Percentiles rank a stretch among this genome's conserved stretches.
Evolutionary conservation across 1,284 basidiomycete species (phyloP).

Genomic region (Austroboletus novae-zelandiae): DNA sequence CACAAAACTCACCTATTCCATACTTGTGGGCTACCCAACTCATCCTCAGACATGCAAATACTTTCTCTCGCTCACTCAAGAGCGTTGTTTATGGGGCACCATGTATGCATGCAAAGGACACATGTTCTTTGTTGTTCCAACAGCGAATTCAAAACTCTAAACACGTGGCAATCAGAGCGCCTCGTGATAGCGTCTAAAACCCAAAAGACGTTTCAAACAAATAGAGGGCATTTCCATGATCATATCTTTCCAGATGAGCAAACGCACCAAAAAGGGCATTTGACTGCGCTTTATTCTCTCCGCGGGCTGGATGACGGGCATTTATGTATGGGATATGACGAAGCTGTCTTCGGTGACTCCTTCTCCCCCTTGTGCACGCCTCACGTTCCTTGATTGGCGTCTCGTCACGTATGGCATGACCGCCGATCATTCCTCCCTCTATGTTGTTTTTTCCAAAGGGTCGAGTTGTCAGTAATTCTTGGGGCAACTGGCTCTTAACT

Average conservation of each 20-base stretch:
- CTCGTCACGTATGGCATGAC: constrained; percentile 2
- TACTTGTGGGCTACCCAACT: background rate
- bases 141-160: constrained; percentile 4
- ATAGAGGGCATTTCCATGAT: background rate
- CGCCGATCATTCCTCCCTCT: constrained; percentile 10
- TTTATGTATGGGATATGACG: constrained; percentile 14
- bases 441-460: background rate
- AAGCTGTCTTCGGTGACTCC: background rate
- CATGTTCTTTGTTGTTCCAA: constrained; percentile 2
- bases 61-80: constrained; percentile 6
- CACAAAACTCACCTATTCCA: background rate
- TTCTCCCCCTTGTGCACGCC: constrained; percentile 2
- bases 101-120: constrained; percentile 6
- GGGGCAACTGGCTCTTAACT: no score
- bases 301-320: constrained; percentile 5
- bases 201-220: constrained; percentile 7
- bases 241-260: background rate
- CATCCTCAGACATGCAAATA: constrained; percentile 10
- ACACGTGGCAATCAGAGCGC: constrained; percentile 1
- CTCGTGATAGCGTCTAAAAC: constrained; percentile 9
- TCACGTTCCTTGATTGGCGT: constrained; percentile 5
- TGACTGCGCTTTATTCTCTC: constrained; percentile 11
- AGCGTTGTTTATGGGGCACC: constrained; percentile 3
- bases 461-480: background rate
- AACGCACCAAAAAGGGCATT: background rate